These are phyloP conservation scores for Alternaria sp. DNA, from an alignment of 2,329 filamentous ascomycete genomes.

Conservation along the genomic window DNA sequence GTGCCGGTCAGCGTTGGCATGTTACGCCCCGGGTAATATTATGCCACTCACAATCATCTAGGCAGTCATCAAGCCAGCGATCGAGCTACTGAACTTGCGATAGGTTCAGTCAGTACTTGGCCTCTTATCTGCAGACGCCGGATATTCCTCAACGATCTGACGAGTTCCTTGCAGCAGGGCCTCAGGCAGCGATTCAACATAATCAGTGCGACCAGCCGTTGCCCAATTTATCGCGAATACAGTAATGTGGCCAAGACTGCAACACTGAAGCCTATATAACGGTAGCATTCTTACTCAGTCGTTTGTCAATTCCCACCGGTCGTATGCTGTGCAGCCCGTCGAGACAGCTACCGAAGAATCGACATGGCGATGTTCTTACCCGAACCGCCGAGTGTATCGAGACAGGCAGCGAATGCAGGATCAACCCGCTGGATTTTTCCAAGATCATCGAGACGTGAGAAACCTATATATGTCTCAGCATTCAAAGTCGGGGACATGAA, in stretches of 20 bases:
- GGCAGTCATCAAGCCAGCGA: background rate
- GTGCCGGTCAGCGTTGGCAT: background rate
- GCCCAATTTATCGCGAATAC: background rate
- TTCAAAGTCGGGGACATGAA: background rate
- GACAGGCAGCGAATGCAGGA: background rate
- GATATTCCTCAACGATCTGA: background rate
- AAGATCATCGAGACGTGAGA: background rate
- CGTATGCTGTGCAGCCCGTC: background rate
- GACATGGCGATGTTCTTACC: background rate
- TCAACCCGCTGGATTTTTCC: accelerated
- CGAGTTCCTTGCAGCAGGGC: background rate
- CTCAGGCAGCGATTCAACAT: background rate
- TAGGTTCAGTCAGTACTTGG: background rate
- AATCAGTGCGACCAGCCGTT: background rate
- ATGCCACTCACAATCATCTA: background rate
- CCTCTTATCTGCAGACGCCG: background rate
- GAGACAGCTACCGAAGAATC: background rate
- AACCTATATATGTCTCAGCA: background rate
- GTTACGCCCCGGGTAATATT: background rate
- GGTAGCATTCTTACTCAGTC: background rate
- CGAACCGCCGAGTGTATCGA: background rate
- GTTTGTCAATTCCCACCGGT: background rate
- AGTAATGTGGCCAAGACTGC: background rate
- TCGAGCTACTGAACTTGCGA: background rate
- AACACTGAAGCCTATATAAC: background rate